Conservation (phyloP, 1,284 basidiomycete species). For the Termitomyces sp. region DNA sequence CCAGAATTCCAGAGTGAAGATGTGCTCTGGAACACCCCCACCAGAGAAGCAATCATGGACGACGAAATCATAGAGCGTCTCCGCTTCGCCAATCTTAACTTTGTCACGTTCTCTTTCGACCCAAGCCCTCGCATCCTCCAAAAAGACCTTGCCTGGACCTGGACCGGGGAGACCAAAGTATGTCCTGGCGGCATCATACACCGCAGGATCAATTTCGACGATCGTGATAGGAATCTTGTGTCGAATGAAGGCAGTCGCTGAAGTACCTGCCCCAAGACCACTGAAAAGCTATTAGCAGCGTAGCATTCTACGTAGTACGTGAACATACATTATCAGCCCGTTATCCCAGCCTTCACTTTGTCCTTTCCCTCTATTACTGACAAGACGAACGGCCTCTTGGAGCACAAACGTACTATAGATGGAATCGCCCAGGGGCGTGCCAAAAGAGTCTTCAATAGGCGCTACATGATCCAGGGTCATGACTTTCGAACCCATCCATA, state of each 20-base stretch:
- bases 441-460: constrained; percentile 47
- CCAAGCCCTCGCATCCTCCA: constrained; percentile 75
- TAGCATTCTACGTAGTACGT: neutral
- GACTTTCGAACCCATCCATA: constrained; percentile 67
- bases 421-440: constrained; percentile 62
- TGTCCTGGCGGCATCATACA: constrained; percentile 74
- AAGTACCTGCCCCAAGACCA: constrained; percentile 81
- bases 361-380: constrained; percentile 42
- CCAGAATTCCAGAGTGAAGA: constrained; percentile 86
- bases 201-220: constrained; percentile 83
- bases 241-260: constrained; percentile 65
- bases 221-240: constrained; percentile 69
- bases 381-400: constrained; percentile 77
- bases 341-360: constrained; percentile 36
- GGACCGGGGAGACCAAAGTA: constrained; percentile 76
- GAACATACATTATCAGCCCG: constrained; percentile 67
- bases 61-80: constrained; percentile 61
- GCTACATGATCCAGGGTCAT: constrained; percentile 36
- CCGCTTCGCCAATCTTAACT: constrained; percentile 27
- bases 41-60: constrained; percentile 93
- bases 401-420: constrained; percentile 82
- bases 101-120: constrained; percentile 38
- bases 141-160: constrained; percentile 50
- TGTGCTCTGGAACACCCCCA: constrained; percentile 74
- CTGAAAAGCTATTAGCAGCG: constrained; percentile 24